These are phyloP conservation scores for Yamadazyma scolyti DNA, from an alignment of 805 yeast species.

Conservation along the genomic window DNA sequence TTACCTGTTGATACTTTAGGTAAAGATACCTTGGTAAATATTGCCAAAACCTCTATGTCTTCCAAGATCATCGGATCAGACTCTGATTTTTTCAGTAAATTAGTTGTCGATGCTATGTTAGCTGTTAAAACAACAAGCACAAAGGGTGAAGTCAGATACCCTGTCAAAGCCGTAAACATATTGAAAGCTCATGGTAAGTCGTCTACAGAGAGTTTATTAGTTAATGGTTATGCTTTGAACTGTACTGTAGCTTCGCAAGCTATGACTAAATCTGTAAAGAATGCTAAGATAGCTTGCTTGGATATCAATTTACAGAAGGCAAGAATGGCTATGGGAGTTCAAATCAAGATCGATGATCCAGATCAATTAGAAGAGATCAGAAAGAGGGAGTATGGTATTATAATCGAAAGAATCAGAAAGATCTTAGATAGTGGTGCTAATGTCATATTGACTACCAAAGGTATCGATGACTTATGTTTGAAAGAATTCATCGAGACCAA, in stretches of 20 bases:
- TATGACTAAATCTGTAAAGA: conserved; percentile 69
- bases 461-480: conserved; percentile 88
- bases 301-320: conserved; percentile 95
- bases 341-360: conserved; percentile 94
- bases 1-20: conserved; percentile 76
- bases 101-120: conserved; percentile 93
- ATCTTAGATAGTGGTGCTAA: conserved; percentile 88
- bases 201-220: conserved; percentile 77
- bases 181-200: conserved; percentile 97
- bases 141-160: conserved; percentile 87
- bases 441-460: conserved; percentile 89
- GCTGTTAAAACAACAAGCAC: conserved; percentile 89
- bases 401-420: conserved; percentile 77
- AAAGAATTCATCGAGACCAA: conserved; percentile 89
- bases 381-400: conserved; percentile 81
- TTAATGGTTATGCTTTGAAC: conserved; percentile 93
- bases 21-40: conserved; percentile 79
- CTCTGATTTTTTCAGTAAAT: conserved; percentile 79
- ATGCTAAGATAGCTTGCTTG: conserved; percentile 81
- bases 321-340: conserved; percentile 97
- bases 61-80: conserved; percentile 94
- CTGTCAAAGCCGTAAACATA: conserved; percentile 95
- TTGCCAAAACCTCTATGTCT: conserved; percentile 97
- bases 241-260: conserved; percentile 98
- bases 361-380: conserved; percentile 93